phyloP scores from a whole-genome alignment of 2,329 filamentous ascomycete species.

The Aspergillus novofumigatus region DNA sequence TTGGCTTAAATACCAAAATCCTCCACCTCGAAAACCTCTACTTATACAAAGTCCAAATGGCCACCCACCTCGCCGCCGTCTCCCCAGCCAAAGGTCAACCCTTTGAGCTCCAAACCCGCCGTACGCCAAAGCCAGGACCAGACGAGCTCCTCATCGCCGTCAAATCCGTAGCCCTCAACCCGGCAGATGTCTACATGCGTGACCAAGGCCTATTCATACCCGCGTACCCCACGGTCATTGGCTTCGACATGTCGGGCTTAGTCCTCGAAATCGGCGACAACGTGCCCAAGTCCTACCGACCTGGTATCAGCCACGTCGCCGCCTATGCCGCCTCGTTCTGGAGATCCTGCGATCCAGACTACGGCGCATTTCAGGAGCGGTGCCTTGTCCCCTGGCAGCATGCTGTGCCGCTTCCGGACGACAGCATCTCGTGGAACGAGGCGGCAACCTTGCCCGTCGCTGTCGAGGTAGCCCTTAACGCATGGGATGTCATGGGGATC shows the following conservation, averaged over 20 bases:
- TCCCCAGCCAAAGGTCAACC: constrained; percentile 32
- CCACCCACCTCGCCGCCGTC: constrained; percentile 43
- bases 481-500: constrained; percentile 40
- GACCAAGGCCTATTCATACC: constrained; percentile 40
- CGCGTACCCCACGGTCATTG: constrained; percentile 37
- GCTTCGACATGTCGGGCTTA: constrained; percentile 42
- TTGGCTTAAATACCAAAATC: neutral
- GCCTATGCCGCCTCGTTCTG: constrained; percentile 41
- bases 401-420: constrained; percentile 31
- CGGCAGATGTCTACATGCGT: constrained; percentile 44
- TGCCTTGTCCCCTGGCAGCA: constrained; percentile 44
- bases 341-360: constrained; percentile 43
- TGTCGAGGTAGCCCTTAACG: constrained; percentile 33
- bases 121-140: constrained; percentile 45
- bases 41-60: constrained; percentile 14
- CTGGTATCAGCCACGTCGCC: too few species aligned
- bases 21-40: neutral
- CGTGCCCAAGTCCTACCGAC: constrained; percentile 27
- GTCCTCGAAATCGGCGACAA: constrained; percentile 41
- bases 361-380: constrained; percentile 46
- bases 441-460: constrained; percentile 42
- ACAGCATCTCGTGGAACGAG: constrained; percentile 35
- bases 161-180: constrained; percentile 49
- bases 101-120: constrained; percentile 36
- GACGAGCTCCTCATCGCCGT: constrained; percentile 47